A percentile compares a stretch with the other conserved stretches of the same genome.
These are phyloP conservation scores for Gymnopilus dilepis DNA, from an alignment of 768 basidiomycete genomes.

Conservation along the genomic window DNA sequence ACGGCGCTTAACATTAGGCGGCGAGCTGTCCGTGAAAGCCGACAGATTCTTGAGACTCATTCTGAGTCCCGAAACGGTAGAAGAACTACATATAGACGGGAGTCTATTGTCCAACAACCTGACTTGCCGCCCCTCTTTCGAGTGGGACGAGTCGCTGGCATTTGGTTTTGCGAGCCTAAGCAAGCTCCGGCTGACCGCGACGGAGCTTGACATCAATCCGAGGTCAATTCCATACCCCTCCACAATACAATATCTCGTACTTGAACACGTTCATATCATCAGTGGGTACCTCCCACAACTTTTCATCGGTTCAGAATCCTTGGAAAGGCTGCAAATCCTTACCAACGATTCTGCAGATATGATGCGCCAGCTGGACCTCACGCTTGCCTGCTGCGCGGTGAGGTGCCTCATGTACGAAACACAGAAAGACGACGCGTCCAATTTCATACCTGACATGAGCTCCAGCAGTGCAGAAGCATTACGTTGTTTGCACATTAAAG, in stretches of 20 bases:
- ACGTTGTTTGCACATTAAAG: constrained; percentile 46
- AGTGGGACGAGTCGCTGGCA: constrained; percentile 58
- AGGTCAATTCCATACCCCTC: constrained; percentile 40
- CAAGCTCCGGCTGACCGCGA: constrained; percentile 46
- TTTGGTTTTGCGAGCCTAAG: constrained; percentile 50
- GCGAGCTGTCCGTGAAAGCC: constrained; percentile 50
- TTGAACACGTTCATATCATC: constrained; percentile 50
- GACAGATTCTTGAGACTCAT: constrained; percentile 52
- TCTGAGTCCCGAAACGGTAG: constrained; percentile 44
- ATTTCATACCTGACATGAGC: constrained; percentile 39
- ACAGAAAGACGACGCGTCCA: constrained; percentile 28
- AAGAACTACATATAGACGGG: constrained; percentile 54
- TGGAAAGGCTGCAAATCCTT: constrained; percentile 44
- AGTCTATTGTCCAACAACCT: constrained; percentile 33
- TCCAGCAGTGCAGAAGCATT: constrained; percentile 32
- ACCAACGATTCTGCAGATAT: constrained; percentile 38
- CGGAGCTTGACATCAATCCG: constrained; percentile 48
- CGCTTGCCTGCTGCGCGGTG: constrained; percentile 47
- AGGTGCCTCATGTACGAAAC: constrained; percentile 51
- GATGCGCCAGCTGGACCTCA: constrained; percentile 45
- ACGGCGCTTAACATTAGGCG: constrained; percentile 50
- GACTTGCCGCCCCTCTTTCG: constrained; percentile 43
- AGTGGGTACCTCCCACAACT: constrained; percentile 48
- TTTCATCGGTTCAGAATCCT: constrained; percentile 37
- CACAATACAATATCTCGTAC: constrained; percentile 41